Conservation (phyloP, 2,329 filamentous ascomycete species). For the Didymella pomorum region DNA sequence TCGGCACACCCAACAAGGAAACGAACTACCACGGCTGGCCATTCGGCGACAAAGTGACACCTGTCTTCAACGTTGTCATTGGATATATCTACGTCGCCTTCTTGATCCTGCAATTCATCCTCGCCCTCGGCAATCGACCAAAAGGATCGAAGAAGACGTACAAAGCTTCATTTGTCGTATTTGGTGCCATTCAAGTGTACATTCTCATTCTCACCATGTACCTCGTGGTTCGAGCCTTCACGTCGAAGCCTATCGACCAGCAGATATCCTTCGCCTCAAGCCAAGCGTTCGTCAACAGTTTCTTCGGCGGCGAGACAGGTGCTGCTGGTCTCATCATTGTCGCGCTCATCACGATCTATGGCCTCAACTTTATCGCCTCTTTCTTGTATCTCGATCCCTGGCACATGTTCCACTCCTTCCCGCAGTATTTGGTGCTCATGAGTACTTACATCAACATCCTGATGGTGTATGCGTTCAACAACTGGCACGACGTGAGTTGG, state of each 20-base stretch:
- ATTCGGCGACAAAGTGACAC: constrained; percentile 81
- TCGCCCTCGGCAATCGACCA: constrained; percentile 90
- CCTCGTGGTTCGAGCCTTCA: constrained; percentile 82
- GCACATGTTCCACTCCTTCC: constrained; percentile 99
- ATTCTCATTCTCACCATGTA: constrained; percentile 84
- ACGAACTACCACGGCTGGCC: constrained; percentile 73
- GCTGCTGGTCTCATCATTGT: background rate
- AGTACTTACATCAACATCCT: constrained; percentile 98
- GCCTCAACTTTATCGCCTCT: background rate
- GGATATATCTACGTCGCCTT: constrained; percentile 90
- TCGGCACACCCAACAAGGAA: constrained; percentile 61
- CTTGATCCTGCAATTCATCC: constrained; percentile 88
- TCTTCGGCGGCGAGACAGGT: constrained; percentile 72
- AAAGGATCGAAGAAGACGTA: constrained; percentile 91
- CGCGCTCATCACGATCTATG: background rate
- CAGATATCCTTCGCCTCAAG: constrained; percentile 71
- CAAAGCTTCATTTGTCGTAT: constrained; percentile 83
- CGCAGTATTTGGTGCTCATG: constrained; percentile 88
- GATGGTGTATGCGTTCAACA: constrained; percentile 98
- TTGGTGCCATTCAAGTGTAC: constrained; percentile 85
- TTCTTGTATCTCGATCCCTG: constrained; percentile 97
- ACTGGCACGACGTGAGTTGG: constrained; percentile 99
- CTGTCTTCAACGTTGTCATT: constrained; percentile 84
- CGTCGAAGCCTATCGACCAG: constrained; percentile 54
- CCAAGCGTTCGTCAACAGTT: constrained; percentile 73